Evolutionary conservation across 768 basidiomycete genomes (phyloP), one percentile per base, ranked within the genome.

Genomic region (Phaffia tasmanica): DNA sequence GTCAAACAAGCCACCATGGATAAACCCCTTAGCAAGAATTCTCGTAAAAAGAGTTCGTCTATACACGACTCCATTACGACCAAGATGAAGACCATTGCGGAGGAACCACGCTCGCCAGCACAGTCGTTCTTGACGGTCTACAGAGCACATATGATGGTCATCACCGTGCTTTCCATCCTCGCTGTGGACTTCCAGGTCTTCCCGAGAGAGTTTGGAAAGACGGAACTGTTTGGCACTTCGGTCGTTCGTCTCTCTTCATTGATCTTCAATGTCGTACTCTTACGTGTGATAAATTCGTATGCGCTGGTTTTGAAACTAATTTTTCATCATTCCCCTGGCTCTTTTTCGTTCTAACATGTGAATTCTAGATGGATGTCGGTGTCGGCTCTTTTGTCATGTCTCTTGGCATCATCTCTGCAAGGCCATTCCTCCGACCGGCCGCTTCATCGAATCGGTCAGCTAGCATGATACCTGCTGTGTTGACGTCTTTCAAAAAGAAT

Each of bases 301-400:
- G 51, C 51, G 56, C 56, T 57, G 16, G 32, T 30, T 23, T 32
- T 19, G 56, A 57, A 18, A 57, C 16, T 27, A 6, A 25, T 14
- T 25, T 46, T 35, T 4, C n/a, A 23, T 42, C 53, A 21, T 30
- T 16, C 35, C 25, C 25, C 16, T 9, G 27, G 27, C 50, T 56
- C n/a, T 58, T 1, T 19, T 51, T 46, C 27, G 3, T 3, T 65
- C 65, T 64, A 27, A 61, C 50, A 4, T 42, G 25, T 27, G 19
- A 29, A 14, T 32, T 54, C 42, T 69, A 99, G 94, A 99, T 98
- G 95, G 95, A 99, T 73, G 77, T 92, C 16, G 95, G 95, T 15
- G 94, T 97, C 1, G 95, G 95, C 16, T 91, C 93, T 0, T 98
- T 99, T 70, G 89, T 98, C 16, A 98, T 95, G 75, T 92, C 94